A percentile compares a stretch with the other conserved stretches of the same genome.
Evolutionary conservation across 2,329 filamentous ascomycete species (phyloP).

Genomic region (Ophiostoma novo-ulmi): DNA sequence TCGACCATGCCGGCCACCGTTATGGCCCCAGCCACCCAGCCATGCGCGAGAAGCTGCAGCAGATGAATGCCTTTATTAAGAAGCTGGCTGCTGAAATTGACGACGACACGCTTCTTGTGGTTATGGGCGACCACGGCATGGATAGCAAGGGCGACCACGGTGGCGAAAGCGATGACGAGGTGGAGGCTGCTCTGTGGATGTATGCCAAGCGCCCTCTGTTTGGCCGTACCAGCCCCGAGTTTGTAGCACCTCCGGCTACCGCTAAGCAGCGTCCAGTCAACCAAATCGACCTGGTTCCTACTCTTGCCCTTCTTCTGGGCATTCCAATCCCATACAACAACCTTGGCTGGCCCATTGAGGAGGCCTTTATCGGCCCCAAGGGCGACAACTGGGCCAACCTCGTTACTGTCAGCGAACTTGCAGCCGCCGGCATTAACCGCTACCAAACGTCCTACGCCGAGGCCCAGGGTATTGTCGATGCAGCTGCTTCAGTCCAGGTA

Average conservation of each 20-base stretch:
- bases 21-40: slow-evolving; percentile 90
- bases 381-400: slow-evolving; percentile 72
- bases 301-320: slow-evolving; percentile 78
- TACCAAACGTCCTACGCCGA: slow-evolving; percentile 81
- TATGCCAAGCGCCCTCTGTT: slow-evolving; percentile 86
- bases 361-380: slow-evolving; percentile 72
- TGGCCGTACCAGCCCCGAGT: slow-evolving; percentile 64
- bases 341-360: slow-evolving; percentile 84
- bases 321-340: slow-evolving; percentile 96
- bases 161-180: slow-evolving; percentile 94
- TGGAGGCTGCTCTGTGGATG: slow-evolving; percentile 96
- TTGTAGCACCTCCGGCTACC: slow-evolving; percentile 54
- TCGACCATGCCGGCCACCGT: slow-evolving; percentile 93
- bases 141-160: slow-evolving; percentile 95
- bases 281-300: slow-evolving; percentile 95
- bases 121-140: slow-evolving; percentile 99
- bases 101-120: slow-evolving; percentile 79
- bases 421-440: slow-evolving; percentile 78
- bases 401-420: slow-evolving; percentile 67
- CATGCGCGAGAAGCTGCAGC: slow-evolving; percentile 82
- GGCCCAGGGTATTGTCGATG: slow-evolving; percentile 63
- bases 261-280: slow-evolving; percentile 71
- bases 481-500: slow-evolving; percentile 49
- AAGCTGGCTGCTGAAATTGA: slow-evolving; percentile 68
- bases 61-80: slow-evolving; percentile 81